Evolutionary conservation across 2,329 filamentous ascomycete genomes (phyloP).

Genomic region (Teratosphaeriaceae sp.): DNA sequence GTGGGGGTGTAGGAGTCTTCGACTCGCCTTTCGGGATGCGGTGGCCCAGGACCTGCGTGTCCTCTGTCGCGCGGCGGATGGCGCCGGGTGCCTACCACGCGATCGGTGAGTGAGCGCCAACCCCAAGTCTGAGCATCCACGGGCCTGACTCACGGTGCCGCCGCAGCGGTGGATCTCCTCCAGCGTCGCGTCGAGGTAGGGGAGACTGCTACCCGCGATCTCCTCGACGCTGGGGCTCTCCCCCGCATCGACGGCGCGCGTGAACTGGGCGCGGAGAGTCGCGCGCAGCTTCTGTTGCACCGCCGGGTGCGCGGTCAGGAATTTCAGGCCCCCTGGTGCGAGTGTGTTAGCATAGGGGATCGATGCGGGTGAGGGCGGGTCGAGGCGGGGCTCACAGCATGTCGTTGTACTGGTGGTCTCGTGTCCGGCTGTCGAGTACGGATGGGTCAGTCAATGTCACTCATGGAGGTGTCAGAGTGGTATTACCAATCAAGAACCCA

Average conservation of each 20-base stretch:
- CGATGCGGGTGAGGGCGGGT: no score
- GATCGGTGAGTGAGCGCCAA: no score
- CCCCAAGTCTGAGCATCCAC: no score
- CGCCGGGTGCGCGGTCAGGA: slow-evolving; percentile 29
- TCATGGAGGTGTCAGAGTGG: no score
- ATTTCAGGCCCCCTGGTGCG: slow-evolving; percentile 34
- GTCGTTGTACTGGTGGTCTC: slow-evolving; percentile 34
- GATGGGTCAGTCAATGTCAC: slow-evolving; percentile 12
- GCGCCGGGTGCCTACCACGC: slow-evolving; percentile 13
- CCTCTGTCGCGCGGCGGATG: slow-evolving; percentile 28
- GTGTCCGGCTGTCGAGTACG: slow-evolving; percentile 37
- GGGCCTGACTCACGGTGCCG: no score
- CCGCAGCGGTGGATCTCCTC: slow-evolving; percentile 36
- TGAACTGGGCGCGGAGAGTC: slow-evolving; percentile 24
- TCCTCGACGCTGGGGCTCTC: slow-evolving; percentile 26
- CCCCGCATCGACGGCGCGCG: slow-evolving; percentile 10
- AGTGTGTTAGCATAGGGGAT: no score
- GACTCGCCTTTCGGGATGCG: slow-evolving; percentile 35
- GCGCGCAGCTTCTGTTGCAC: slow-evolving; percentile 32
- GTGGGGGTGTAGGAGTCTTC: no score
- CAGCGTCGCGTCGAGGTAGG: slow-evolving; percentile 38
- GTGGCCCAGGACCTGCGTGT: slow-evolving; percentile 37
- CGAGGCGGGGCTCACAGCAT: neutral
- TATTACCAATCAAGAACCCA: no score
- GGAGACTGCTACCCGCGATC: slow-evolving; percentile 20